phyloP scores from a whole-genome alignment of 1,284 basidiomycete species.

The Boletellus deceptivus region DNA sequence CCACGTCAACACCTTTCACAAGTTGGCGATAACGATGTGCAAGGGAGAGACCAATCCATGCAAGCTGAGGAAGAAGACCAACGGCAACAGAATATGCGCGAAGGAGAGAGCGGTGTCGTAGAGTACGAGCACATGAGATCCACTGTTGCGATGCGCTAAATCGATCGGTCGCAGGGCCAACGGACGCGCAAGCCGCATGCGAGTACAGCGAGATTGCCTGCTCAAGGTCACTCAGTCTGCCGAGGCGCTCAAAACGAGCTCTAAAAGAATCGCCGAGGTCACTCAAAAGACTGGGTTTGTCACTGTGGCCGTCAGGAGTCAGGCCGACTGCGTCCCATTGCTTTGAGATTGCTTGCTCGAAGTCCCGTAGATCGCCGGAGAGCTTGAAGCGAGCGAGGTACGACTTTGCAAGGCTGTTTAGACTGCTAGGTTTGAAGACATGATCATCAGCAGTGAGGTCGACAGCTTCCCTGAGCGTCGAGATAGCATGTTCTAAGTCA shows the following conservation, averaged over 20 bases:
- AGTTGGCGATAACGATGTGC: conserved; percentile 5
- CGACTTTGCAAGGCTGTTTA: neutral
- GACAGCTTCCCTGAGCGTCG: neutral
- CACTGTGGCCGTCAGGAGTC: neutral
- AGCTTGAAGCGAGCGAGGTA: neutral
- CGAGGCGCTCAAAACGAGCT: neutral
- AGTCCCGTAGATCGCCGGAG: neutral
- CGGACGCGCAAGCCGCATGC: neutral
- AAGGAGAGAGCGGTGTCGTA: conserved; percentile 1
- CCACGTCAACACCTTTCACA: neutral
- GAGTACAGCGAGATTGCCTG: neutral
- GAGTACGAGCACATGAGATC: conserved; percentile 5
- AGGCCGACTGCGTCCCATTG: neutral
- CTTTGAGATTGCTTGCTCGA: neutral
- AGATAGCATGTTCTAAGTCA: conserved; percentile 8
- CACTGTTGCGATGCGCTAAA: conserved; percentile 4
- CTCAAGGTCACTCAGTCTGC: neutral
- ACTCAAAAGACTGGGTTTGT: neutral
- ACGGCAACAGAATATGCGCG: neutral
- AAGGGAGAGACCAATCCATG: conserved; percentile 9
- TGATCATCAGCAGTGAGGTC: neutral
- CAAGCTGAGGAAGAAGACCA: conserved; percentile 7
- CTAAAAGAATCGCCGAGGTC: neutral
- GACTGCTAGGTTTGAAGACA: neutral
- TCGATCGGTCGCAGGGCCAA: neutral